Percentiles rank a stretch among this genome's conserved stretches.
phyloP scores from a whole-genome alignment of 1,139 yeast species.

The Geotrichum histeridarum region DNA sequence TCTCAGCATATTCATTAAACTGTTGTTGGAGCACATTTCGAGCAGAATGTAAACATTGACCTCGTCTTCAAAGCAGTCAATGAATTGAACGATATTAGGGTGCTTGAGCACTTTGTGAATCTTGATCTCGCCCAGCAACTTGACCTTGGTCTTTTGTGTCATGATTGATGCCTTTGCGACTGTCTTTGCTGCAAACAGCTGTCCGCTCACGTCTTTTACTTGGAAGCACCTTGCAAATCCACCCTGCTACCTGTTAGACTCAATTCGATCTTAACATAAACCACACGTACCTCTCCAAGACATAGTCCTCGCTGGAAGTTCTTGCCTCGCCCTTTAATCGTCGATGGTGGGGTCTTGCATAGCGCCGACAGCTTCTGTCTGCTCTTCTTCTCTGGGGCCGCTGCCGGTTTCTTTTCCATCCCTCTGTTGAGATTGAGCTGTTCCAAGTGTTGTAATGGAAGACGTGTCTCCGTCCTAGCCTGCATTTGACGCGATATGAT shows the following conservation, averaged over 20 bases:
- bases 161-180: constrained; percentile 93
- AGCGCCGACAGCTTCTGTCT: constrained; percentile 82
- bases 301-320: constrained; percentile 88
- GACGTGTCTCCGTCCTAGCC: constrained; percentile 6
- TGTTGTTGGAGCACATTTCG: constrained; percentile 76
- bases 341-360: constrained; percentile 92
- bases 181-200: constrained; percentile 91
- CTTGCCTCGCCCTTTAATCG: constrained; percentile 65
- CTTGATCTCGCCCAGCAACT: constrained; percentile 81
- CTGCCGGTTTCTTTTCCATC: not conserved
- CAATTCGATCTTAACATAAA: not conserved
- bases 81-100: constrained; percentile 82
- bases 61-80: constrained; percentile 94
- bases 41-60: constrained; percentile 85
- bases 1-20: constrained; percentile 86
- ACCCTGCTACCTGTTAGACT: constrained; percentile 43
- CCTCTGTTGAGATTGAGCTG: constrained; percentile 8
- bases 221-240: constrained; percentile 99
- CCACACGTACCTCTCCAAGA: constrained; percentile 60
- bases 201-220: constrained; percentile 77
- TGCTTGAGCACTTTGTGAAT: constrained; percentile 90
- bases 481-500: not conserved
- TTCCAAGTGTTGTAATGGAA: constrained; percentile 10
- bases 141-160: constrained; percentile 85
- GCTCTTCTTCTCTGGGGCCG: constrained; percentile 48